Conservation (phyloP, 225 moss, liverwort and hornwort species). For the Anthoceros angustus region DNA sequence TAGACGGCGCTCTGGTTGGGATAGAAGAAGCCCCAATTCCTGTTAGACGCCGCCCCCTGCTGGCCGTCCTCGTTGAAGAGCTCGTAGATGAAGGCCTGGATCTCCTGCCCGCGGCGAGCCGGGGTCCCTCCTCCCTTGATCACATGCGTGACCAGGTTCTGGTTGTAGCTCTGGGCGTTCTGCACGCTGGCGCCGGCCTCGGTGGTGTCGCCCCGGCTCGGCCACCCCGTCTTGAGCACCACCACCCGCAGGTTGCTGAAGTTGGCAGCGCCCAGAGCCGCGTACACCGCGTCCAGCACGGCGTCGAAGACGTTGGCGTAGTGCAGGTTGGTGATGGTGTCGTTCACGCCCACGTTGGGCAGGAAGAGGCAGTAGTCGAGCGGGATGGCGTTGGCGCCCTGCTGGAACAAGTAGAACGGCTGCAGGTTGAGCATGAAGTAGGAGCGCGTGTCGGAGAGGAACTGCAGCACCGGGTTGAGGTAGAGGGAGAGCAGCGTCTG, state of each 20-base stretch:
- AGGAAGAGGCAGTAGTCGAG: constrained; percentile 65
- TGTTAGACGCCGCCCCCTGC: constrained; percentile 24
- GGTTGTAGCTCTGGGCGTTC: constrained; percentile 54
- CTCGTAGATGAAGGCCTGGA: constrained; percentile 55
- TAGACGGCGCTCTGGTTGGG: not conserved
- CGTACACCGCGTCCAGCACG: constrained; percentile 62
- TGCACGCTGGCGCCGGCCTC: constrained; percentile 33
- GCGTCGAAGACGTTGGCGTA: constrained; percentile 73
- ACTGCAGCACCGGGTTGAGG: constrained; percentile 31
- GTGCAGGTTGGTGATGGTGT: constrained; percentile 27
- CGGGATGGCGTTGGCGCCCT: constrained; percentile 19
- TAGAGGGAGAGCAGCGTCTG: constrained; percentile 12
- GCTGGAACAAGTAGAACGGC: constrained; percentile 59
- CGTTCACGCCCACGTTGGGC: constrained; percentile 24
- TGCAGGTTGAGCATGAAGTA: constrained; percentile 69
- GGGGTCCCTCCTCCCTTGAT: constrained; percentile 37
- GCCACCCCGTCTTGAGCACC: constrained; percentile 80
- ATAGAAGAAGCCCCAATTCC: constrained; percentile 13
- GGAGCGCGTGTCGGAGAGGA: constrained; percentile 35
- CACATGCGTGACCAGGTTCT: constrained; percentile 51
- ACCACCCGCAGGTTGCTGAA: constrained; percentile 36
- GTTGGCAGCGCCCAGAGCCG: constrained; percentile 42
- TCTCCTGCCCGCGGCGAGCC: constrained; percentile 14
- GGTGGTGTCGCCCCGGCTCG: constrained; percentile 28
- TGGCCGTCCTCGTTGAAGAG: constrained; percentile 33